Conservation (phyloP, 345 rosid species). For the Cochlearia excelsa region DNA sequence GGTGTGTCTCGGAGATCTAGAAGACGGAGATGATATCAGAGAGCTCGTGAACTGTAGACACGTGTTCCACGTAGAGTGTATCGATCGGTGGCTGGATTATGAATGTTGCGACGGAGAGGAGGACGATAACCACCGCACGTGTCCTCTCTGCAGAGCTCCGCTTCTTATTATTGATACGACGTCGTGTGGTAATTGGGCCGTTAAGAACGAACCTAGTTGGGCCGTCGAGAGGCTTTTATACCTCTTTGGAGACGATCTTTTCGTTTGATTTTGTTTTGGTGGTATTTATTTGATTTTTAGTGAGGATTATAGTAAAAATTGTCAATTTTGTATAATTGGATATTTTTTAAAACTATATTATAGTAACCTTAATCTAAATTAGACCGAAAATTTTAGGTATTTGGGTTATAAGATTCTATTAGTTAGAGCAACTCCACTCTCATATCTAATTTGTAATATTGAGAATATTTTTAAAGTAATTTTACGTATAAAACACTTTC, state of each 20-base stretch:
- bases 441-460: too few relatives aligned
- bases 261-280: conserved; percentile 21
- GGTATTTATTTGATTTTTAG: not conserved
- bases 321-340: conserved; percentile 3
- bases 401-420: not conserved
- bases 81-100: conserved; percentile 42
- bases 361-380: not conserved
- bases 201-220: conserved; percentile 72
- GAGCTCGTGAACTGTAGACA: conserved; percentile 80
- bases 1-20: conserved; percentile 57
- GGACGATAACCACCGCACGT: conserved; percentile 54
- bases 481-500: too few relatives aligned
- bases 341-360: not conserved
- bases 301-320: not conserved
- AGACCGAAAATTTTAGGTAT: not conserved
- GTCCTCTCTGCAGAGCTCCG: conserved; percentile 85
- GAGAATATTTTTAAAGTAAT: too few relatives aligned
- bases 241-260: conserved; percentile 79
- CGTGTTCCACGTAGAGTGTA: conserved; percentile 77
- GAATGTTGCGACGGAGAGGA: conserved; percentile 32
- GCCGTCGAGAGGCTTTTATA: conserved; percentile 75
- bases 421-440: too few relatives aligned
- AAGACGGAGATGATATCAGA: conserved; percentile 52
- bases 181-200: conserved; percentile 24
- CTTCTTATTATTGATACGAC: conserved; percentile 37